These are phyloP conservation scores for Cinchona pubescens DNA, from an alignment of 257 asterid genomes.

Conservation along the genomic window DNA sequence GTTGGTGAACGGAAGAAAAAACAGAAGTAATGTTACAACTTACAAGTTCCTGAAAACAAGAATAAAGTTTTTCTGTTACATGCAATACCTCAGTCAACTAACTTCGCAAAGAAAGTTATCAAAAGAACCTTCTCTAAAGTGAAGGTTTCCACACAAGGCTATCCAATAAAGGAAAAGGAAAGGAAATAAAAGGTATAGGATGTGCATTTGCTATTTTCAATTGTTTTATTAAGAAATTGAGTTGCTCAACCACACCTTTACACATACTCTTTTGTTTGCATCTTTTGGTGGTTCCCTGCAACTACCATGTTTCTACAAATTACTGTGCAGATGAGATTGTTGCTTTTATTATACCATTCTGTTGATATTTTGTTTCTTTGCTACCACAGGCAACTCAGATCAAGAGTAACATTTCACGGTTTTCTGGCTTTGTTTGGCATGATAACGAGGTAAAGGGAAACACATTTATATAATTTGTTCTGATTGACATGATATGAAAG, in stretches of 20 bases:
- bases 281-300: neutral
- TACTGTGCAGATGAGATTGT: neutral
- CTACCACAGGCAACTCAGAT: slow-evolving; percentile 70
- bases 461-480: neutral
- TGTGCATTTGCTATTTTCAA: neutral
- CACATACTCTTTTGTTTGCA: neutral
- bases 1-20: neutral
- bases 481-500: slow-evolving; percentile 1
- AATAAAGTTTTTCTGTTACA: neutral
- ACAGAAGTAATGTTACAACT: neutral
- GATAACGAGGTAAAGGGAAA: slow-evolving; percentile 59
- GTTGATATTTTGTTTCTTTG: neutral
- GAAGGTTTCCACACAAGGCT: neutral
- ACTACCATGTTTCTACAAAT: neutral
- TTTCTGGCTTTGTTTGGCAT: slow-evolving; percentile 95
- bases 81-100: neutral
- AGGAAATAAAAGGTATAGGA: neutral
- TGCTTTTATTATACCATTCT: neutral
- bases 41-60: neutral
- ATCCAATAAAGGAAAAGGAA: neutral
- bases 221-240: neutral
- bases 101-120: neutral
- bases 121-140: neutral
- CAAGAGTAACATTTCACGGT: slow-evolving; percentile 68
- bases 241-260: neutral